These are phyloP conservation scores for Phytophthora colocasiae DNA, from an alignment of 352 stramenopile species.

Conservation along the genomic window DNA sequence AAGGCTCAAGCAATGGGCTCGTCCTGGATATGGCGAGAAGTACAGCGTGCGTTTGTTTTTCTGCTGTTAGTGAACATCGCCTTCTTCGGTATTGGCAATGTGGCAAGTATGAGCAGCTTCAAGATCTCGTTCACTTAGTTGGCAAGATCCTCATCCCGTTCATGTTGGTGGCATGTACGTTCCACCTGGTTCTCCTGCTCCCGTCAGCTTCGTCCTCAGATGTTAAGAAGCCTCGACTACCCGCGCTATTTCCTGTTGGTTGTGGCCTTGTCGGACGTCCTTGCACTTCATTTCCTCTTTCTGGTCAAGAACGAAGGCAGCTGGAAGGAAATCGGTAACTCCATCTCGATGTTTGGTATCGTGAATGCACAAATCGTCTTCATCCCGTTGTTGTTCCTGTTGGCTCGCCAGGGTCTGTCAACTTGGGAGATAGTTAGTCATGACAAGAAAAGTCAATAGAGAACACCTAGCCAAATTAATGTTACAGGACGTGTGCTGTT, in stretches of 20 bases:
- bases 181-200: conserved; percentile 60
- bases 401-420: conserved; percentile 42
- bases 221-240: conserved; percentile 23
- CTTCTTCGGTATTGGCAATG: conserved; percentile 88
- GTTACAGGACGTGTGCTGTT: too few species aligned
- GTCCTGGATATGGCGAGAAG: conserved; percentile 37
- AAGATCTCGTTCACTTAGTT: conserved; percentile 86
- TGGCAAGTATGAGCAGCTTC: conserved; percentile 89
- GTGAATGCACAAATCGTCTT: conserved; percentile 87
- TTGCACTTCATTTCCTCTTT: conserved; percentile 87
- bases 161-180: conserved; percentile 72
- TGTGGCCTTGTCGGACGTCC: conserved; percentile 78
- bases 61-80: conserved; percentile 83
- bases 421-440: background rate
- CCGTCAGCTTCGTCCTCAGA: conserved; percentile 18
- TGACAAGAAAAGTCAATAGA: conserved; percentile 29
- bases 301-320: conserved; percentile 85
- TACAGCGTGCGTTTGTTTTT: conserved; percentile 83
- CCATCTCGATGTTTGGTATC: conserved; percentile 88
- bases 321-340: conserved; percentile 91
- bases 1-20: conserved; percentile 40
- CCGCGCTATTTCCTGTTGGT: conserved; percentile 77
- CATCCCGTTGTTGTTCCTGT: conserved; percentile 75
- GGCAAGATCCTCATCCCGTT: conserved; percentile 86
- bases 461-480: background rate